Evolutionary conservation across 2,329 filamentous ascomycete species (phyloP).

Genomic region (Waltergamsia citrina): DNA sequence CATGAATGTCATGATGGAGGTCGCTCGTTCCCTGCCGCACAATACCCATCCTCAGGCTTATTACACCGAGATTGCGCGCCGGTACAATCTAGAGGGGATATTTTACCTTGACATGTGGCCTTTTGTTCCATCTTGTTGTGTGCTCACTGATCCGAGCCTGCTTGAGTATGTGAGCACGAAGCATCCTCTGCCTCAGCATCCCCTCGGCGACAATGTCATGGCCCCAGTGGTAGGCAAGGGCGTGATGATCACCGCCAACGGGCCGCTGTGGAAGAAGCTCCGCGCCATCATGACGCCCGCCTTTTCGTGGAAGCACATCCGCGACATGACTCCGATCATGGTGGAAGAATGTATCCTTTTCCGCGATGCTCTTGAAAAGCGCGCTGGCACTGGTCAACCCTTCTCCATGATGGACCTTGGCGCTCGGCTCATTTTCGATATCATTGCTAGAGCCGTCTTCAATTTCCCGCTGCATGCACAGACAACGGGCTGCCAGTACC

Average conservation of each 20-base stretch:
- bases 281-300: slow-evolving; percentile 16
- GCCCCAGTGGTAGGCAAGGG: slow-evolving; percentile 9
- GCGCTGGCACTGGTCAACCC: slow-evolving; percentile 7
- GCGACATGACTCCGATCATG: slow-evolving; percentile 12
- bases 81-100: slow-evolving; percentile 14
- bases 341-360: slow-evolving; percentile 14
- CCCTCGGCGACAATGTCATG: slow-evolving; percentile 6
- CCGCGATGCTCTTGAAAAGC: slow-evolving; percentile 5
- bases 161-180: slow-evolving; percentile 12
- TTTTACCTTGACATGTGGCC: slow-evolving; percentile 22
- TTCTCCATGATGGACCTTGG: slow-evolving; percentile 13
- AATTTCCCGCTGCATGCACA: slow-evolving; percentile 10
- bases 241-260: slow-evolving; percentile 14
- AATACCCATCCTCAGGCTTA: slow-evolving; percentile 12
- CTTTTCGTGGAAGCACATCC: slow-evolving; percentile 13
- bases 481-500: slow-evolving; percentile 7
- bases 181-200: slow-evolving; percentile 10
- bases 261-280: slow-evolving; percentile 16
- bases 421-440: slow-evolving; percentile 13
- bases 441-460: slow-evolving; percentile 12
- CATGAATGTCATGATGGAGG: slow-evolving; percentile 9
- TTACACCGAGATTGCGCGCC: slow-evolving; percentile 12
- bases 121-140: slow-evolving; percentile 12
- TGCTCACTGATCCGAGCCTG: slow-evolving; percentile 15
- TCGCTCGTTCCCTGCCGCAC: slow-evolving; percentile 8